Evolutionary conservation across 139 green algal species (phyloP), one percentile per base, ranked within the genome.

Genomic region (Tetratostichococcus sp.): DNA sequence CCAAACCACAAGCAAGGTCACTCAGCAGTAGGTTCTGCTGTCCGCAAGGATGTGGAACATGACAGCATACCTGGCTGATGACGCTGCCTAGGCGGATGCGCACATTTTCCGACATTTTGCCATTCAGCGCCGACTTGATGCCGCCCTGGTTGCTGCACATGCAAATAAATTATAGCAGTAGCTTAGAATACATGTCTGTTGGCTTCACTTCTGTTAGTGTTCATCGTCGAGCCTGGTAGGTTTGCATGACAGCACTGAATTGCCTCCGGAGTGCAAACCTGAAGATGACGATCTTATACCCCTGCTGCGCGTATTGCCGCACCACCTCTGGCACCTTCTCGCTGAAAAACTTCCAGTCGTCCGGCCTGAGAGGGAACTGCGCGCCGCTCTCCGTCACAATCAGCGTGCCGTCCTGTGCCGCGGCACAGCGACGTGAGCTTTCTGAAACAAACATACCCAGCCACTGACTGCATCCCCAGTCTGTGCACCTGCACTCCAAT

Each of bases 281-380:
- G 82, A 93, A 89, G 0, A 94, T 83, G 2, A 90, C 87, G 21
- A 94, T 76, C 67, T 89, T 90, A 81, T 87, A 93, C 1, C 86
- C 89, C 0, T 89, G 59, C 1, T 82, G 69, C 0, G 71, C 25
- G 31, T 85, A 78, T 70, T 81, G 62, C 39, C 83, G 66, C 28
- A 94, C 19, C 50, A 86, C 78, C 1, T 78, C 39, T 0, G 57
- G 35, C 1, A 88, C 84, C 26, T 82, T 70, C 34, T 88, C 82
- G 75, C 86, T 93, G 77, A 81, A 90, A 30, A 80, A 86, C 42
- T 77, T 81, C 84, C 83, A 94, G 80, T 92, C 86, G 30, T 82
- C 58, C 0, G 74, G 71, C 23, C 84, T 74, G 6, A 59, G 59
- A 0, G 84, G 43, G 58, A 91, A 94, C 17, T 75, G 25, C 0